A percentile compares a stretch with the other conserved stretches of the same genome.
Conservation (phyloP, 768 basidiomycete genomes). For the Amanita fuliginea region DNA sequence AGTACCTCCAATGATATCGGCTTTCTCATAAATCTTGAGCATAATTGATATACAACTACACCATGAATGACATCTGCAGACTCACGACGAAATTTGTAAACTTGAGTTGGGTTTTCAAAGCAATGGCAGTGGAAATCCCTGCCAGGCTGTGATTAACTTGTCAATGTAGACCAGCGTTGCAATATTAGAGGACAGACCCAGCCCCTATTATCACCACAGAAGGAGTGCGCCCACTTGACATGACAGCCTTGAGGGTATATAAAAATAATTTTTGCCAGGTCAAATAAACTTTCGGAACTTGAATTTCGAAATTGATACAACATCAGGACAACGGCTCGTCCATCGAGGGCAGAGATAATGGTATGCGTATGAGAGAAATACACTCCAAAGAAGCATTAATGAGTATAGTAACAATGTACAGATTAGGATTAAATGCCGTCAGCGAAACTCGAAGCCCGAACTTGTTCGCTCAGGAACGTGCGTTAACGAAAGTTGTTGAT, state of each 20-base stretch:
- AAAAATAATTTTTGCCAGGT: too few relatives aligned
- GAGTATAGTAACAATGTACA: conserved; percentile 1
- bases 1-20: conserved; percentile 37
- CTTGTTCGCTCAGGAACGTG: conserved; percentile 68
- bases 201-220: conserved; percentile 39
- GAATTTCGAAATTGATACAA: neutral
- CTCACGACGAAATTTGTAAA: conserved; percentile 39
- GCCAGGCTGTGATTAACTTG: conserved; percentile 21
- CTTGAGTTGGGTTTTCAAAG: conserved; percentile 28
- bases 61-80: neutral
- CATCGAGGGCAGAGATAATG: neutral
- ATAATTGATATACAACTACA: neutral
- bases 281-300: neutral
- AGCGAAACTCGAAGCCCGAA: conserved; percentile 84
- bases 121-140: conserved; percentile 38
- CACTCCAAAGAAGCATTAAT: conserved; percentile 2
- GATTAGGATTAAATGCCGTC: conserved; percentile 12
- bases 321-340: neutral
- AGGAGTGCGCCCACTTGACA: conserved; percentile 13
- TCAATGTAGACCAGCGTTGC: neutral
- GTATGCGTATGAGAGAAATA: neutral
- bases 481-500: conserved; percentile 78
- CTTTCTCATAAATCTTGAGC: conserved; percentile 40
- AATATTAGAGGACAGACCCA: conserved; percentile 22
- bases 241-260: neutral